Evolutionary conservation across 2,329 filamentous ascomycete genomes (phyloP), one percentile per base, ranked within the genome.

Genomic region (Xylariaceae sp.): DNA sequence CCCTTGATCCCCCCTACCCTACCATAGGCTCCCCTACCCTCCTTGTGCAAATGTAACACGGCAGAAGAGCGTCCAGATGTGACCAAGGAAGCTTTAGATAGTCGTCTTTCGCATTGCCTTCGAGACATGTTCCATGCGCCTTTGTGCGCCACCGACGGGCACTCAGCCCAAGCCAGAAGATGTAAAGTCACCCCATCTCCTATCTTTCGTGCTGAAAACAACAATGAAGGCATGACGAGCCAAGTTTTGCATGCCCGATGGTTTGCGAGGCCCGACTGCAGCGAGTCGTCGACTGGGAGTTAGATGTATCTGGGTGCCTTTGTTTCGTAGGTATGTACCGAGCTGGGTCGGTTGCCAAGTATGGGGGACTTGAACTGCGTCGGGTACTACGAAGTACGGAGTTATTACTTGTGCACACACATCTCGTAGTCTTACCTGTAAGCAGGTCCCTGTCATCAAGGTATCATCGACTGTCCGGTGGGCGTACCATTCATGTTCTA

Each of bases 41-140:
- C 51, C 34, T 39, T 51, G 57, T 62, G 54, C 57, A 35, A 62
- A 51, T 13, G 53, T 59, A 34, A 45, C 54, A 62, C 53, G 8
- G n/a, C 60, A 59, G 50, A 52, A 51, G 11, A 44, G 37, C 39
- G 37, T 11, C 58, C 52, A 49, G 48, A 52, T 55, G 23, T 44
- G 18, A 50, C 11, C 51, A 6, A 42, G 37, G 3, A 2, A 45
- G 42, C 8, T 42, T 11, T 45, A 45, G 42, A 15, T 42, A 45
- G 42, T 45, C 42, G 37, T 13, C 34, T 11, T 30, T 45, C 17
- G 23, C 13, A 18, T 34, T 37, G 11, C 42, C 42, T 39, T 58
- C 52, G 48, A 55, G 34, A 55, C 52, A 55, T 49, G 42, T 55
- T 55, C 56, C 35, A 30, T 47, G 30, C 15, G 30, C 15, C 9